Evolutionary conservation across 768 basidiomycete species (phyloP).

Genomic region (Suillus tomentosus): DNA sequence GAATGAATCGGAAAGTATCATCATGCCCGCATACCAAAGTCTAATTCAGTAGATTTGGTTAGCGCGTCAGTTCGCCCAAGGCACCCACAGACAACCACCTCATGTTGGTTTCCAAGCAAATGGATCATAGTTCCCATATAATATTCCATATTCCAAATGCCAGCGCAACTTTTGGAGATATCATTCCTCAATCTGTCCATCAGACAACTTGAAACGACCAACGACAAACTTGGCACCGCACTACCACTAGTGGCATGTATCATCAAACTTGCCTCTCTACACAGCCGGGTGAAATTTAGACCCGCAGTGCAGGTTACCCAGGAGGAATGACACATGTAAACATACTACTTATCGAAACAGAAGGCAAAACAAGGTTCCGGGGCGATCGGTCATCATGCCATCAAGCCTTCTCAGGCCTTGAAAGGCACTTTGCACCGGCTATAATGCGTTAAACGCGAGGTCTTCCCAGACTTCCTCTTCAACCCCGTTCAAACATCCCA

Average conservation of each 20-base stretch:
- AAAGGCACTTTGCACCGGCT: conserved; percentile 17
- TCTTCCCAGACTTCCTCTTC: conserved; percentile 18
- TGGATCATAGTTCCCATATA: neutral
- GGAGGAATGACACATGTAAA: conserved; percentile 9
- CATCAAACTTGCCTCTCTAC: neutral
- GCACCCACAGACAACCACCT: conserved; percentile 4
- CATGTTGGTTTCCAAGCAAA: neutral
- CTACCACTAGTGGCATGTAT: neutral
- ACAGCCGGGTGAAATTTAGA: conserved; percentile 9
- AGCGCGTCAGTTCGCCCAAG: conserved; percentile 14
- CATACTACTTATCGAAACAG: conserved; percentile 2
- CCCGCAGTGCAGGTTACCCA: conserved; percentile 8
- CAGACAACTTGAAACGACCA: conserved; percentile 18
- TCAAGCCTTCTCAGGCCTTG: conserved; percentile 21
- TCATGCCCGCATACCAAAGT: conserved; percentile 8
- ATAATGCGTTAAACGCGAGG: conserved; percentile 24
- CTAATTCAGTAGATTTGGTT: conserved; percentile 10
- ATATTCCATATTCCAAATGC: conserved; percentile 7
- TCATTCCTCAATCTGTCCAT: conserved; percentile 18
- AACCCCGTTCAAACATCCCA: conserved; percentile 25
- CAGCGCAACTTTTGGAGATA: conserved; percentile 10
- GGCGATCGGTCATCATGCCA: conserved; percentile 21
- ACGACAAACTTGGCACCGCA: conserved; percentile 8
- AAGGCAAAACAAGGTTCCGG: conserved; percentile 32
- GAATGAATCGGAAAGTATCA: conserved; percentile 8